Percentiles rank a stretch among this genome's conserved stretches.
These are phyloP conservation scores for Zoysia japonica DNA, from an alignment of 176 grass and related monocot genomes.

Conservation along the genomic window DNA sequence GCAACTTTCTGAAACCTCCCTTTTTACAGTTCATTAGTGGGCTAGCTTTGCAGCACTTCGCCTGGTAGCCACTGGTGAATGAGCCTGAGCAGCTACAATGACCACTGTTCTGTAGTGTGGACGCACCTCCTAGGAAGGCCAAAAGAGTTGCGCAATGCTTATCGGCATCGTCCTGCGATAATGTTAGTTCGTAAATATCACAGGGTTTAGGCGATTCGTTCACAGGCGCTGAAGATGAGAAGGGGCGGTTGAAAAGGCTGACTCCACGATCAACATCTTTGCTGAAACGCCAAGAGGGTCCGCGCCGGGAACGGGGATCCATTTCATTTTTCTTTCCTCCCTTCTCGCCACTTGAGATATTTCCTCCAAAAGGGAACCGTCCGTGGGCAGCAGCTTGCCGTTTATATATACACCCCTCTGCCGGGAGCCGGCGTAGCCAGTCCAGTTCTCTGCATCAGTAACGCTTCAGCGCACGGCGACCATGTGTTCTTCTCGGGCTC, in stretches of 20 bases:
- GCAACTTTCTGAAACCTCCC: conserved; percentile 11
- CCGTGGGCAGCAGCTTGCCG: not conserved
- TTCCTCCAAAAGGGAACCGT: conserved; percentile 26
- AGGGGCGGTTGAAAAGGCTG: conserved; percentile 22
- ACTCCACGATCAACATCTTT: not conserved
- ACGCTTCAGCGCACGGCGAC: not conserved
- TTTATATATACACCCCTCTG: conserved; percentile 8
- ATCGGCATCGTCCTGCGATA: not conserved
- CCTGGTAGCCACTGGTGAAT: conserved; percentile 23
- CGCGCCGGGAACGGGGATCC: not conserved
- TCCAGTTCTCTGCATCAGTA: conserved; percentile 1
- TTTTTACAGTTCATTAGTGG: conserved; percentile 15
- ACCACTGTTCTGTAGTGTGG: not conserved
- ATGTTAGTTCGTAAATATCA: not conserved
- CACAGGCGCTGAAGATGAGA: not conserved
- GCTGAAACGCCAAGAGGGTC: not conserved
- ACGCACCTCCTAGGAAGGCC: not conserved
- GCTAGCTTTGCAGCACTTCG: conserved; percentile 6
- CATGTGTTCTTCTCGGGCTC: conserved; percentile 39
- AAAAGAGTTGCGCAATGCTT: not conserved
- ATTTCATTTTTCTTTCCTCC: conserved; percentile 11
- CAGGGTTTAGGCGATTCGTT: not conserved
- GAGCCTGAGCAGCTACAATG: not conserved
- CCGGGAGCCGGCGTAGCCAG: not conserved
- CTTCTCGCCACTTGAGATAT: conserved; percentile 22